Percentiles rank a stretch among this genome's conserved stretches.
phyloP scores from a whole-genome alignment of 768 basidiomycete genomes.

The Psilocybe azurescens region DNA sequence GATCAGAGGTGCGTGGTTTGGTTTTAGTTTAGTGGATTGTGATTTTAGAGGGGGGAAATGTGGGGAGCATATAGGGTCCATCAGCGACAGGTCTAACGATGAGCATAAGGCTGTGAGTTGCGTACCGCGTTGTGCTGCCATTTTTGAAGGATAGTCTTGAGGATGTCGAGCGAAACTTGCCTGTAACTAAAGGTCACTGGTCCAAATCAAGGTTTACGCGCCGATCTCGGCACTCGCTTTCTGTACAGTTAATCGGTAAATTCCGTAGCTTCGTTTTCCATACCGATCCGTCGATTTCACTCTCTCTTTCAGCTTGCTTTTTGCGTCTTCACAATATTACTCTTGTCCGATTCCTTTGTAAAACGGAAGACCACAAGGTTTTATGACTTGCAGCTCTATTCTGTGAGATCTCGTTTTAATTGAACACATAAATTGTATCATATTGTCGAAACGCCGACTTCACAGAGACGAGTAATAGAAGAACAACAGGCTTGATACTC shows the following conservation, averaged over 20 bases:
- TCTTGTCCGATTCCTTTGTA: too few species aligned
- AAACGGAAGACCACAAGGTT: too few species aligned
- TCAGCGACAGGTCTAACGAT: conserved; percentile 14
- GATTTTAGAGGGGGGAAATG: not conserved
- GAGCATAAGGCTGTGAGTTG: not conserved
- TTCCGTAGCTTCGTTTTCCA: conserved; percentile 3
- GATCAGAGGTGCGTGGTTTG: not conserved
- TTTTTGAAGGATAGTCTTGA: conserved; percentile 37
- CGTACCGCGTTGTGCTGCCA: conserved; percentile 39
- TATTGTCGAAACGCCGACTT: too few species aligned
- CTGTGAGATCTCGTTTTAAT: too few species aligned
- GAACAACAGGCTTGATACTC: too few species aligned
- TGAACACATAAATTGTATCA: too few species aligned
- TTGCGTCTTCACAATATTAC: too few species aligned
- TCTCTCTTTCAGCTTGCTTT: too few species aligned
- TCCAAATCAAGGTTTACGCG: conserved; percentile 26
- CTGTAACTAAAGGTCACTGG: conserved; percentile 2
- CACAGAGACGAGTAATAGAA: too few species aligned
- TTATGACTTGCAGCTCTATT: too few species aligned
- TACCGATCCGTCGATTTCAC: too few species aligned
- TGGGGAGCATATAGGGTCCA: not conserved
- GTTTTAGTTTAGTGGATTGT: not conserved
- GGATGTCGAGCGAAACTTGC: conserved; percentile 28
- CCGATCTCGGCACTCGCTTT: conserved; percentile 22
- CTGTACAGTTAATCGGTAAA: conserved; percentile 26